Evolutionary conservation across 345 rosid genomes (phyloP).

Genomic region (Citrus sinensis): DVS_A1.0 CM039164.1:6041501-6042000

Average conservation of each 20-base stretch:
- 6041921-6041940: no score
- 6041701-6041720: background rate
- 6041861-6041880: slow-evolving; percentile 13
- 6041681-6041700: background rate
- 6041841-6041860: background rate
- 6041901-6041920: no score
- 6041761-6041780: background rate
- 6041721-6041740: background rate
- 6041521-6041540: background rate
- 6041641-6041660: background rate
- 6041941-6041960: no score
- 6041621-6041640: background rate
- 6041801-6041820: background rate
- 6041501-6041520: background rate
- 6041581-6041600: background rate
- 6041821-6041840: background rate
- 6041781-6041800: background rate
- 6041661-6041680: background rate
- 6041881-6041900: no score
- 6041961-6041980: no score
- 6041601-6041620: background rate
- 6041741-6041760: background rate
- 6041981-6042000: no score
- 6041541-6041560: background rate
- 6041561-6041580: background rate